Evolutionary conservation across 352 stramenopile species (phyloP), one percentile per base, ranked within the genome.

Genomic region (Thalassiosira exigua): DNA sequence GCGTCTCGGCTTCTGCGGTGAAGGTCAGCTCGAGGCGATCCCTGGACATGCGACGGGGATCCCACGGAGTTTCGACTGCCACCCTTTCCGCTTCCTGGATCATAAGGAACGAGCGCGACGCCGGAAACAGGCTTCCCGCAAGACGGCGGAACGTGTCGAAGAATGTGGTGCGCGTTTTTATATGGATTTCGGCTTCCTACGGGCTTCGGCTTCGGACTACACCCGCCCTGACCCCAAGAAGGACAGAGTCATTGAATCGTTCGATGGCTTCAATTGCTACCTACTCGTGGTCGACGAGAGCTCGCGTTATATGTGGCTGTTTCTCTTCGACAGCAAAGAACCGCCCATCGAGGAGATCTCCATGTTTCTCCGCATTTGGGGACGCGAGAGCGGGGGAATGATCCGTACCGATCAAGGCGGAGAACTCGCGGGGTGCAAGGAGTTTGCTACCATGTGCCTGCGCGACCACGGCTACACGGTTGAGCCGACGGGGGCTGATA

Each of bases 381-480:
- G 73, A 4, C 26, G 57, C 19, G 7, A 51, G 5, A 19, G 5
- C 11, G 73, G 65, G 19, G 73, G 73, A 0, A 5, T 72, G 9
- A 72, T 82, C n/a, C 19, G 57, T 26, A 54, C 12, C 33, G 56
- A 82, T 39, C 73, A 76, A 62, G 73, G 58, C 1, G 64, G 64
- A 1, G 65, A 82, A 60, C 36, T 82, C 1, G 73, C 73, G 1
- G 27, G 26, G 9, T 52, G 24, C 24, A 42, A n/a, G 12, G 29
- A 57, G 36, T 82, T 69, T 51, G 2, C 11, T 2, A 48, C 27
- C 0, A 56, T 1, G 9, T 54, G 66, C 19, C 9, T 52, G 4
- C 57, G 76, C 0, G 19, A 46, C 0, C 46, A 69, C 42, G 33
- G 60, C 19, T 82, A 82, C 17, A 22, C 60, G 1, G 66, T 82